Evolutionary conservation across 192 early-diverging fungal species (phyloP).

Genomic region (Chytriomyces sp.): DNA sequence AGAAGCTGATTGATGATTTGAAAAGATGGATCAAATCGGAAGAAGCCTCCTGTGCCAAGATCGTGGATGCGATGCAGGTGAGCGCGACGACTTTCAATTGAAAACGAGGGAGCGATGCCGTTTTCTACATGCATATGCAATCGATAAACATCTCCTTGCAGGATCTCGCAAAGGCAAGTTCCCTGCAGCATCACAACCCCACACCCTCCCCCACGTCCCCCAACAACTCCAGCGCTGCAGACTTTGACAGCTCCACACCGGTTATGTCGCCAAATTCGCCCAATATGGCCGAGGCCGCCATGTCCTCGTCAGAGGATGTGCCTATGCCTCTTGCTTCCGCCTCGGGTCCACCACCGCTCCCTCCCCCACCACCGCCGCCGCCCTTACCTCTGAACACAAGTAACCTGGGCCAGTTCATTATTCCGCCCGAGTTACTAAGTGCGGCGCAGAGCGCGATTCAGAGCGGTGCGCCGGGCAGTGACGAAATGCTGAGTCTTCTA

Average conservation of each 20-base stretch:
- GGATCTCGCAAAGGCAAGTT: too few relatives aligned
- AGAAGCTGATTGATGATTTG: slow-evolving; percentile 25
- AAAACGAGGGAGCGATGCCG: too few relatives aligned
- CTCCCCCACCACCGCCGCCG: neutral
- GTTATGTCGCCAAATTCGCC: neutral
- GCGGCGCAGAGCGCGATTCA: slow-evolving; percentile 30
- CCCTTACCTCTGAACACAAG: neutral
- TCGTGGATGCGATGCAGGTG: slow-evolving; percentile 24
- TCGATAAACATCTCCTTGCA: too few relatives aligned
- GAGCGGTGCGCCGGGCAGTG: slow-evolving; percentile 10
- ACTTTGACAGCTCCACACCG: neutral
- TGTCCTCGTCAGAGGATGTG: too few relatives aligned
- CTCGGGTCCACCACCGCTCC: neutral
- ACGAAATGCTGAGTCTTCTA: slow-evolving; percentile 22
- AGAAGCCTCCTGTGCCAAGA: slow-evolving; percentile 11
- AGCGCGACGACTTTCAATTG: too few relatives aligned
- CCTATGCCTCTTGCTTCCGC: neutral
- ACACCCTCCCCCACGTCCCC: neutral
- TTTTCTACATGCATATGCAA: too few relatives aligned
- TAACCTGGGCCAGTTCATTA: neutral
- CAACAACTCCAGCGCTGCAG: neutral
- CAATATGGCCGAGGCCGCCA: too few relatives aligned
- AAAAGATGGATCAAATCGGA: slow-evolving; percentile 25
- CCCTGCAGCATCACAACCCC: neutral
- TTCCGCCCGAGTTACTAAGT: slow-evolving; percentile 23